phyloP scores from a whole-genome alignment of 23 red algal genomes.

The Cyanidioschyzon merolae region DNA sequence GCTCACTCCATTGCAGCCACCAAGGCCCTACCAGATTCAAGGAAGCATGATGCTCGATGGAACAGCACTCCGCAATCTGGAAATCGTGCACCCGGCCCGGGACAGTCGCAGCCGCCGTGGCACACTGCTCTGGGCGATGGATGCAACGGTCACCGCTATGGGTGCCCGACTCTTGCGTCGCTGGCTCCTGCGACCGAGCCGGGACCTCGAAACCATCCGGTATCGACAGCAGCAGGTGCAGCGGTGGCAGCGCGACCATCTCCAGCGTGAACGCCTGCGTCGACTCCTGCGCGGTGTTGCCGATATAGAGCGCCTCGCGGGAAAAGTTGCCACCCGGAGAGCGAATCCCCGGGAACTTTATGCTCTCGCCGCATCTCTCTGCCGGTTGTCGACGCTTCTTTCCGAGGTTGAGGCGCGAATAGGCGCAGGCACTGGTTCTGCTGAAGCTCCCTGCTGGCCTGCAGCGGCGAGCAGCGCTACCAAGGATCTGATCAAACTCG shows the following conservation, averaged over 20 bases:
- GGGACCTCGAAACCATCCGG: conserved; percentile 19
- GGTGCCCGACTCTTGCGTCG: conserved; percentile 53
- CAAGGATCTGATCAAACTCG: conserved; percentile 3
- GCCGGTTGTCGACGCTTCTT: conserved; percentile 37
- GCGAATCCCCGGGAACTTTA: conserved; percentile 53
- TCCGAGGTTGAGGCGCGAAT: conserved; percentile 1
- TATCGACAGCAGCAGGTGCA: conserved; percentile 41
- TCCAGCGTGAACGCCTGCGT: conserved; percentile 20
- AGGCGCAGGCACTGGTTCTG: neutral
- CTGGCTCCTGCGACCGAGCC: conserved; percentile 58
- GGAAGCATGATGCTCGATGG: conserved; percentile 33
- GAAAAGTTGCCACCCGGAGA: conserved; percentile 40
- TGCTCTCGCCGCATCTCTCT: conserved; percentile 46
- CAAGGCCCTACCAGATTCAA: neutral
- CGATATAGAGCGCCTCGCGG: conserved; percentile 63
- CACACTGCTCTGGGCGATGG: conserved; percentile 56
- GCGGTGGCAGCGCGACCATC: conserved; percentile 18
- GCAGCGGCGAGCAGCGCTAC: neutral
- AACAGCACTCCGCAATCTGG: conserved; percentile 56
- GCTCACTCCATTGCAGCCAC: neutral
- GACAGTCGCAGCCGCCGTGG: conserved; percentile 44
- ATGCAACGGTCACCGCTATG: conserved; percentile 62
- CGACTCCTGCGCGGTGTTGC: conserved; percentile 30
- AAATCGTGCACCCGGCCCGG: conserved; percentile 47
- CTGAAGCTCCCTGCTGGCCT: neutral